phyloP scores from a whole-genome alignment of 306 rosid species.

The Cyamopsis tetragonoloba region DNA sequence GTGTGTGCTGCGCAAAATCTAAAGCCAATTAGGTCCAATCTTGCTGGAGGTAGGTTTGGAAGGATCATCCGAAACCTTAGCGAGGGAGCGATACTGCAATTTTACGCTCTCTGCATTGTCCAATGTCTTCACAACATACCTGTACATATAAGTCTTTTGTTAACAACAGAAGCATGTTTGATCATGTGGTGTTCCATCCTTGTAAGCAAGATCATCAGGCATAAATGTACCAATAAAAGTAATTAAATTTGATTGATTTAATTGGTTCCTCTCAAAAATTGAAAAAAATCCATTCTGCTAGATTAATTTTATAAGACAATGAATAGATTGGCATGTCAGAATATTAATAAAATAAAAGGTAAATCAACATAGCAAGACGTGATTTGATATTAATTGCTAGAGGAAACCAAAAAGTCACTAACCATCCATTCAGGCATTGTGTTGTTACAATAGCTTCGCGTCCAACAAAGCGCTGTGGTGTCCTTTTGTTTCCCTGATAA shows the following conservation, averaged over 20 bases:
- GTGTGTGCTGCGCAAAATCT: slow-evolving; percentile 23
- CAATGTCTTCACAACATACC: slow-evolving; percentile 98
- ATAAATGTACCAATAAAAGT: background rate
- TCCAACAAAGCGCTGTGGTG: slow-evolving; percentile 95
- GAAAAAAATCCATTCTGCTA: background rate
- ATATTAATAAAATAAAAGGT: background rate
- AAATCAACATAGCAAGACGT: slow-evolving; percentile 10
- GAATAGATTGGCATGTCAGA: slow-evolving; percentile 8
- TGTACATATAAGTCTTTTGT: slow-evolving; percentile 22
- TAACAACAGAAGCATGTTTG: slow-evolving; percentile 13
- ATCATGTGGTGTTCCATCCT: background rate
- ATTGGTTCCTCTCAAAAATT: background rate
- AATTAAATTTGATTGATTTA: no score
- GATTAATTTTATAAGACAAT: background rate
- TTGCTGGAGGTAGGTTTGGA: slow-evolving; percentile 66
- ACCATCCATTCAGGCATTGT: slow-evolving; percentile 99
- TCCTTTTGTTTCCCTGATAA: slow-evolving; percentile 95
- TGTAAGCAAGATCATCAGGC: background rate
- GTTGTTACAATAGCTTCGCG: slow-evolving; percentile 98
- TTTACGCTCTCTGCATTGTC: slow-evolving; percentile 99
- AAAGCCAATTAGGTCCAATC: slow-evolving; percentile 73
- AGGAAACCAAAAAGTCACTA: slow-evolving; percentile 31
- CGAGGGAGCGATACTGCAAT: slow-evolving; percentile 94
- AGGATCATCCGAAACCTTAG: slow-evolving; percentile 63
- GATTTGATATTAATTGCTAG: slow-evolving; percentile 5